A percentile compares a stretch with the other conserved stretches of the same genome.
Conservation (phyloP, 2,329 filamentous ascomycete genomes). For the Neoascochyta sp. region DNA sequence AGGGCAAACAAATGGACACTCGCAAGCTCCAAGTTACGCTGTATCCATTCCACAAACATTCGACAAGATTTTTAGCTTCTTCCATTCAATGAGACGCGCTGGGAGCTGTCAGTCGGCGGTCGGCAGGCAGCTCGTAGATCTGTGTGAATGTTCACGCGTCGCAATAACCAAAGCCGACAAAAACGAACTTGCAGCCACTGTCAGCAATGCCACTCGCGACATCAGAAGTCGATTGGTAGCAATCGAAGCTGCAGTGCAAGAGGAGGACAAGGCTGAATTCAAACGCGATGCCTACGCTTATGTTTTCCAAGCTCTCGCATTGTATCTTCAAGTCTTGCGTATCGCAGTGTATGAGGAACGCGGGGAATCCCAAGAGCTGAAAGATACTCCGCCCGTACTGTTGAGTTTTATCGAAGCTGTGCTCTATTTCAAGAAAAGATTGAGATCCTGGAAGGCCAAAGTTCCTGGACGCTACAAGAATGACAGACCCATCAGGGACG, state of each 20-base stretch:
- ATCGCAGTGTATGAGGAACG: slow-evolving; percentile 16
- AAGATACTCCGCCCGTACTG: too few relatives aligned
- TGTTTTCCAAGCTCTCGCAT: slow-evolving; percentile 20
- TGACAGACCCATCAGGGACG: slow-evolving; percentile 21
- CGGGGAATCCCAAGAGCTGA: too few relatives aligned
- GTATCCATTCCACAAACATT: too few relatives aligned
- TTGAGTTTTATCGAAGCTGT: too few relatives aligned
- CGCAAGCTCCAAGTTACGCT: too few relatives aligned
- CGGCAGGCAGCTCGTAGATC: slow-evolving; percentile 9
- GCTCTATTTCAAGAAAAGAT: slow-evolving; percentile 21
- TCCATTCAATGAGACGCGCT: slow-evolving; percentile 11
- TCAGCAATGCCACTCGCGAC: too few relatives aligned
- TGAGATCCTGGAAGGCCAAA: slow-evolving; percentile 20
- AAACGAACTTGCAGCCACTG: slow-evolving; percentile 9
- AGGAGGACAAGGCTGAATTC: slow-evolving; percentile 10
- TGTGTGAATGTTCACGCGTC: slow-evolving; percentile 9
- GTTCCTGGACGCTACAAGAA: slow-evolving; percentile 12
- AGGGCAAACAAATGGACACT: too few relatives aligned
- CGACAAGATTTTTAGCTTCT: slow-evolving; percentile 20
- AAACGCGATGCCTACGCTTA: slow-evolving; percentile 28
- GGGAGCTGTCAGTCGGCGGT: slow-evolving; percentile 18
- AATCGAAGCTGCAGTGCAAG: not conserved
- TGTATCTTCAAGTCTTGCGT: slow-evolving; percentile 15
- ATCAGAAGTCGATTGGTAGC: too few relatives aligned
- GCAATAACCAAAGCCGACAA: slow-evolving; percentile 6